Percentiles rank a stretch among this genome's conserved stretches.
These are phyloP conservation scores for Alternaria sp. DNA, from an alignment of 2,329 filamentous ascomycete species.

Conservation along the genomic window DNA sequence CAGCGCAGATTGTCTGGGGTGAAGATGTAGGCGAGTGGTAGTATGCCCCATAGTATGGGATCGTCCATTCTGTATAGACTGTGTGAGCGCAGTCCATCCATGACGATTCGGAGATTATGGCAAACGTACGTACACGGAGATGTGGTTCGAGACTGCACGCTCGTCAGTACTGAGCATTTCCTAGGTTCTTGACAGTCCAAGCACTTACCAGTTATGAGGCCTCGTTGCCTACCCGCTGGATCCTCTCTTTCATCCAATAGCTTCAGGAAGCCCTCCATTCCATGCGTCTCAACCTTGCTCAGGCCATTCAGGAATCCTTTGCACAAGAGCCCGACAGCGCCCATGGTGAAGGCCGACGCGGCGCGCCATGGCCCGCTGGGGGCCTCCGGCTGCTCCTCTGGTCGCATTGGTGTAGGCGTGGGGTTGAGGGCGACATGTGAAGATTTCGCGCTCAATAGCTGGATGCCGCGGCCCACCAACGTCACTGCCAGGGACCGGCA, in stretches of 20 bases:
- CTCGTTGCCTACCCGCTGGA: conserved; percentile 69
- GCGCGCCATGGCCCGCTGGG: conserved; percentile 73
- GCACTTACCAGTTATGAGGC: conserved; percentile 78
- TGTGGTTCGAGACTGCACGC: conserved; percentile 78
- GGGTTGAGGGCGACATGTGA: conserved; percentile 20
- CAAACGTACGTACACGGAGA: conserved; percentile 76
- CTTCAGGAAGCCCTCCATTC: conserved; percentile 75
- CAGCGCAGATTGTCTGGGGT: conserved; percentile 80
- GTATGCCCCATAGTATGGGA: conserved; percentile 88
- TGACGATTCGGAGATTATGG: not conserved
- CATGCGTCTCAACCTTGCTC: conserved; percentile 77
- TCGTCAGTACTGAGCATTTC: conserved; percentile 18
- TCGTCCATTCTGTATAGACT: conserved; percentile 76
- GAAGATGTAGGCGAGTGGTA: conserved; percentile 76
- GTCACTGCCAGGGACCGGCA: conserved; percentile 24
- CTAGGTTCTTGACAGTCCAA: not conserved
- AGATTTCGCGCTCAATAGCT: conserved; percentile 16
- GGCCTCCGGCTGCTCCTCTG: conserved; percentile 54
- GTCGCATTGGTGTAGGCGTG: conserved; percentile 44
- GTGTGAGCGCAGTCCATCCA: conserved; percentile 21
- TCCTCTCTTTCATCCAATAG: conserved; percentile 76
- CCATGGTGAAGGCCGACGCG: conserved; percentile 76
- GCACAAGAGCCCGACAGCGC: conserved; percentile 72
- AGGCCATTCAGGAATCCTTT: conserved; percentile 76
- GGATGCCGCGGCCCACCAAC: conserved; percentile 16